Evolutionary conservation across 169 alveolate species (phyloP), one percentile per base, ranked within the genome.

Genomic region (Theileria parva): DNA sequence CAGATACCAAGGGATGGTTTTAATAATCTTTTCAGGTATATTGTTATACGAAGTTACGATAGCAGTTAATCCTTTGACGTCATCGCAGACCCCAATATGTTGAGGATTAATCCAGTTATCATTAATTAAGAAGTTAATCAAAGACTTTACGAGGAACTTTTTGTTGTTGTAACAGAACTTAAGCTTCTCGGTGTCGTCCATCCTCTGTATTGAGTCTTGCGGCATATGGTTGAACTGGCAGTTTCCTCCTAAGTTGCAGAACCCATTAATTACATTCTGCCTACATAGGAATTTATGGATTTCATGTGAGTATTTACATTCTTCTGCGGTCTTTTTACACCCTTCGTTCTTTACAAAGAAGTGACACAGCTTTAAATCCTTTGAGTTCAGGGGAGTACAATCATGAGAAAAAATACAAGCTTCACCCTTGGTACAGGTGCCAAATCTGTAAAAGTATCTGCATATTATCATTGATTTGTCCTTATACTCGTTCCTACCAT

Each of bases 281-380:
- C 95, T 87, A 75, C 95, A 91, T 19, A 84, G 80, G 75, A 91
- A 91, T 39, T 83, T 69, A 11, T 80, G 66, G 50, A 87, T 85
- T 39, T 91, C 92, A 53, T 91, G 95, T 21, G 95, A 91, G 77
- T 85, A 91, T 30, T 81, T 80, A 66, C 95, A 91, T 61, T 87
- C 90, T 25, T 61, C 80, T 48, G 89, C 92, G 51, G 77, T 37
- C 34, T 77, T 65, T 27, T 39, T 77, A 50, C 90, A 84, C 37
- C 92, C 65, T 17, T 63, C 78, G 7, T 84, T 89, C 77, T 80
- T 78, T 17, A 91, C 79, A 65, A 71, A 81, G 77, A 61, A 91
- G 59, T 86, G 86, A 51, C 95, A 91, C 64, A 91, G 69, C 53
- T 91, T 91, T 32, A 91, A 79, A n/a, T 87, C 88, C 85, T 91